Conservation (phyloP, 352 stramenopile species). For the Phytophthora capsici region DNA sequence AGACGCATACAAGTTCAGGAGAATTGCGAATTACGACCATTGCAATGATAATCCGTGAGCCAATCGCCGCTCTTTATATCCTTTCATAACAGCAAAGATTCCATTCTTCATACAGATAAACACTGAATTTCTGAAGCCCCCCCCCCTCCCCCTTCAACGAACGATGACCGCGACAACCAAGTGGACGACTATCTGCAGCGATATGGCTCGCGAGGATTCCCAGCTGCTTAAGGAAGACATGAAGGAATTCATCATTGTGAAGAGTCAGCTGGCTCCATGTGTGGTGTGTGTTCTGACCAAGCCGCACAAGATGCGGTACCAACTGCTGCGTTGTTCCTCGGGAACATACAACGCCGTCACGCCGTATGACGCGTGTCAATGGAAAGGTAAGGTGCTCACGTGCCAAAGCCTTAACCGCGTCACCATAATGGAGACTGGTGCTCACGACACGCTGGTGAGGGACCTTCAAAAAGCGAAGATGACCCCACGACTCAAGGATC, state of each 20-base stretch:
- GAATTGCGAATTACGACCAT: no score
- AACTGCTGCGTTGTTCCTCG: background rate
- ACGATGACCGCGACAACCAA: background rate
- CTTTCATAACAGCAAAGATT: no score
- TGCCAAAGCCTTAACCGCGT: constrained; percentile 2
- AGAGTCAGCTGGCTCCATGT: background rate
- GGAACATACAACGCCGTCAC: constrained; percentile 2
- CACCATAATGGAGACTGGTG: background rate
- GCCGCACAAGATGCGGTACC: background rate
- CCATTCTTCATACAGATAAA: no score
- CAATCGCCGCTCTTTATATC: no score
- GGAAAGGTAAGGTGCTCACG: background rate
- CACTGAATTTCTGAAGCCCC: background rate
- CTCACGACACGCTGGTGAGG: background rate
- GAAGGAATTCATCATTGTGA: background rate
- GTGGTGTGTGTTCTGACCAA: background rate
- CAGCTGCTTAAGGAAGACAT: background rate
- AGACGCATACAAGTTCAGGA: no score
- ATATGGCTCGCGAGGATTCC: background rate
- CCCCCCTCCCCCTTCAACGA: background rate
- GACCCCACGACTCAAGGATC: background rate
- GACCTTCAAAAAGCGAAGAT: background rate
- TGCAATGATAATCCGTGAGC: no score
- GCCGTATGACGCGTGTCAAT: background rate
- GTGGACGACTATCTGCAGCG: background rate